Evolutionary conservation across 495 filamentous ascomycete genomes (phyloP).

Genomic region (Aspergillus coremiiformis): DNA sequence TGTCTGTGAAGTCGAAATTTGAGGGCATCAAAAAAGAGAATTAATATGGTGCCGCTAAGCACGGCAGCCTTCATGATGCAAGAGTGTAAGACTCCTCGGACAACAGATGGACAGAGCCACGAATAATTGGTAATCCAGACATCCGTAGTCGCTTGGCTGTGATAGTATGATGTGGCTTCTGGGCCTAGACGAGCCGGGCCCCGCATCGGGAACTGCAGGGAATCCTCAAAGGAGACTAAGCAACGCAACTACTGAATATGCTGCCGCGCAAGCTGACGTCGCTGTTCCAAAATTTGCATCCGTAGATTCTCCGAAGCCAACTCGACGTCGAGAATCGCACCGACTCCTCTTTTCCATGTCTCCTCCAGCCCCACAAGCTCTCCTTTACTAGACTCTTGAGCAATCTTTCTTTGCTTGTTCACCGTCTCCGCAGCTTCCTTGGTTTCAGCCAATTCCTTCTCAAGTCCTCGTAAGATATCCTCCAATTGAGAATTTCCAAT

Average conservation of each 20-base stretch:
- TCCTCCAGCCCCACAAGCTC: conserved; percentile 65
- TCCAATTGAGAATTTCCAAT: conserved; percentile 75
- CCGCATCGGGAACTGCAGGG: not conserved
- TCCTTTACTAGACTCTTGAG: conserved; percentile 60
- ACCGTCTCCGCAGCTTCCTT: conserved; percentile 61
- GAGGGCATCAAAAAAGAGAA: not conserved
- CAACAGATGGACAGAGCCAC: not conserved
- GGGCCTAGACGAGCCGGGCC: not conserved
- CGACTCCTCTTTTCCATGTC: conserved; percentile 64
- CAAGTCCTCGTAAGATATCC: conserved; percentile 59
- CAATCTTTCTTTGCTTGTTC: conserved; percentile 59
- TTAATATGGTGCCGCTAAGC: not conserved
- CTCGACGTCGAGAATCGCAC: conserved; percentile 67
- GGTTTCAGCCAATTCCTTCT: conserved; percentile 64
- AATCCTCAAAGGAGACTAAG: not conserved
- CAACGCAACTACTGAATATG: conserved; percentile 18
- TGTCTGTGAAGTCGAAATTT: not conserved
- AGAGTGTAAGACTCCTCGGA: not conserved
- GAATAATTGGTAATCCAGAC: not conserved
- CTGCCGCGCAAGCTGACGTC: conserved; percentile 36
- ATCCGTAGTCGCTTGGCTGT: not conserved
- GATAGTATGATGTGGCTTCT: not conserved
- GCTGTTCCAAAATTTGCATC: conserved; percentile 52
- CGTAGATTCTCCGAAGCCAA: conserved; percentile 63
- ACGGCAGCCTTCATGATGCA: not conserved